Evolutionary conservation across 2,329 filamentous ascomycete species (phyloP).

Genomic region (Zymoseptoria pseudotritici): DNA sequence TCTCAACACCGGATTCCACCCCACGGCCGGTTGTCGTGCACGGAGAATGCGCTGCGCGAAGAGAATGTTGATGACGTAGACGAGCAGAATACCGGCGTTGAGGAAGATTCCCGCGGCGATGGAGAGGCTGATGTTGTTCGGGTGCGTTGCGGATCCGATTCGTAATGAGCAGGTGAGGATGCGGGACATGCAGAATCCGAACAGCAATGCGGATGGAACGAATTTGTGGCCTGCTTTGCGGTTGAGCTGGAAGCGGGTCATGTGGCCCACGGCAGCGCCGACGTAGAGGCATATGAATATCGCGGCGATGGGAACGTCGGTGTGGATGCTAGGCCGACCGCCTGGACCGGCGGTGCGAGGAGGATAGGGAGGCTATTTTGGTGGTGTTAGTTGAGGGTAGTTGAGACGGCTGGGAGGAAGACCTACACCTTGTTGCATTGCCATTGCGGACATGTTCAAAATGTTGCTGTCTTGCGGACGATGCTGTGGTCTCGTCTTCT

Average conservation of each 20-base stretch:
- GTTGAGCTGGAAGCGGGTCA: slow-evolving; percentile 35
- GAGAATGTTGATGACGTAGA: slow-evolving; percentile 12
- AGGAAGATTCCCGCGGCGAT: slow-evolving; percentile 14
- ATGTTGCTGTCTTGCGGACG: background rate
- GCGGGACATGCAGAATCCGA: slow-evolving; percentile 35
- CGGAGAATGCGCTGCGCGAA: slow-evolving; percentile 10
- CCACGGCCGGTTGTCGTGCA: slow-evolving; percentile 5
- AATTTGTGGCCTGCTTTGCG: slow-evolving; percentile 31
- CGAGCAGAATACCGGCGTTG: slow-evolving; percentile 12
- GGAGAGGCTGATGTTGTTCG: slow-evolving; percentile 14
- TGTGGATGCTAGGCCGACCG: slow-evolving; percentile 28
- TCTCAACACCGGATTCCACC: slow-evolving; percentile 1
- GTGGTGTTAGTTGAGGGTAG: background rate
- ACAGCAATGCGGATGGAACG: slow-evolving; percentile 30
- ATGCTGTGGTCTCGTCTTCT: background rate
- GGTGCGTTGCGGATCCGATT: slow-evolving; percentile 14
- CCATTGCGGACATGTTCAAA: background rate
- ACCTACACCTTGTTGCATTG: background rate
- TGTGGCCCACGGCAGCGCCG: slow-evolving; percentile 30
- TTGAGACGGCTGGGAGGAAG: background rate
- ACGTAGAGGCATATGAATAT: slow-evolving; percentile 34
- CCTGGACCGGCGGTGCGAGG: slow-evolving; percentile 29
- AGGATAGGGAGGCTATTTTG: slow-evolving; percentile 22
- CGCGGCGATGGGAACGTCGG: slow-evolving; percentile 36
- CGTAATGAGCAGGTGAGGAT: slow-evolving; percentile 30